These are phyloP conservation scores for Daldinia caldariorum DNA, from an alignment of 495 filamentous ascomycete genomes.

Conservation along the genomic window DNA sequence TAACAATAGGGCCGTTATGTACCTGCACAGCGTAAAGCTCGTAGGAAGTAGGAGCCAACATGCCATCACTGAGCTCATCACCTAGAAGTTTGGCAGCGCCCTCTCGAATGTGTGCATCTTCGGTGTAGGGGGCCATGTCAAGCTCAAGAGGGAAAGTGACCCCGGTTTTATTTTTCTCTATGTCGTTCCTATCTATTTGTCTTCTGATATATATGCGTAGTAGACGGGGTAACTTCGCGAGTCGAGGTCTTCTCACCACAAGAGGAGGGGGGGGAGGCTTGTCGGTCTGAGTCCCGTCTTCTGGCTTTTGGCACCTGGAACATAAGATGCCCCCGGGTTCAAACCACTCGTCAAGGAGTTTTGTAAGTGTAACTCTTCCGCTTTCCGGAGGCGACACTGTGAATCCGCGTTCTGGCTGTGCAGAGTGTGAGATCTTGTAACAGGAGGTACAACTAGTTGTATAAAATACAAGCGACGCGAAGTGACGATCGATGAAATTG, in stretches of 20 bases:
- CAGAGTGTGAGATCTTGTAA: too few species aligned
- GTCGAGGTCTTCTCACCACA: background rate
- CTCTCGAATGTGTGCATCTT: constrained; percentile 13
- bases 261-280: too few species aligned
- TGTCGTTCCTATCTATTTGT: background rate
- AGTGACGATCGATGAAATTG: background rate
- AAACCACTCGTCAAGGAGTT: background rate
- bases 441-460: background rate
- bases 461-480: background rate
- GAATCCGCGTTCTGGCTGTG: too few species aligned
- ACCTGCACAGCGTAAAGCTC: constrained; percentile 58
- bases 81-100: constrained; percentile 20
- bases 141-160: constrained; percentile 50
- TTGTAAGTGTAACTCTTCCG: too few species aligned
- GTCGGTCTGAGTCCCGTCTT: too few species aligned
- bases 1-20: constrained; percentile 45
- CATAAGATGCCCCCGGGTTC: background rate
- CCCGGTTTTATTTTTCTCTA: constrained; percentile 16
- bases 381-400: too few species aligned
- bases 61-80: constrained; percentile 15
- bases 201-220: constrained; percentile 13
- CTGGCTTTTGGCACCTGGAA: too few species aligned
- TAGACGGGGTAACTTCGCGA: constrained; percentile 14
- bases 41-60: constrained; percentile 49
- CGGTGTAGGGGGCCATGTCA: constrained; percentile 24